These are phyloP conservation scores for Coniochaeta hoffmannii DNA, from an alignment of 2,329 filamentous ascomycete genomes.

Conservation along the genomic window DNA sequence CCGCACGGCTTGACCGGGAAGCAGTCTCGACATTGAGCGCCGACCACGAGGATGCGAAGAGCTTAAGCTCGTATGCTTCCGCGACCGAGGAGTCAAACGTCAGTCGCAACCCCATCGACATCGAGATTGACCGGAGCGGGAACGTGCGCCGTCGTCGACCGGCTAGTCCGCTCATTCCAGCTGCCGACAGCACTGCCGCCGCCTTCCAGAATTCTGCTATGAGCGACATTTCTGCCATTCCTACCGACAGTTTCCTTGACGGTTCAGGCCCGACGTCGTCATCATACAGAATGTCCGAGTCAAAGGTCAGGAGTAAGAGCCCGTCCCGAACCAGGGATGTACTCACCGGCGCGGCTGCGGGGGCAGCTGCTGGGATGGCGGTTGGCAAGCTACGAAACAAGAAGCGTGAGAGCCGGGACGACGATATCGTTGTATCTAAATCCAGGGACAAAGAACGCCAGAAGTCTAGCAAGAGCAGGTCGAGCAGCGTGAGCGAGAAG, in stretches of 20 bases:
- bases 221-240: slow-evolving; percentile 70
- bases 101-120: slow-evolving; percentile 71
- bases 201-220: slow-evolving; percentile 54
- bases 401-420: slow-evolving; percentile 34
- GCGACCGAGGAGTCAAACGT: slow-evolving; percentile 74
- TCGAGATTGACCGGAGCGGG: slow-evolving; percentile 67
- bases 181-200: slow-evolving; percentile 45
- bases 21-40: slow-evolving; percentile 23
- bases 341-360: slow-evolving; percentile 28
- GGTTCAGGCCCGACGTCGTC: slow-evolving; percentile 40
- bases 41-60: slow-evolving; percentile 52
- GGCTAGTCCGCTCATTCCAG: slow-evolving; percentile 61
- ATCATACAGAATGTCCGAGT: slow-evolving; percentile 18
- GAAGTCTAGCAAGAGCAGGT: slow-evolving; percentile 40
- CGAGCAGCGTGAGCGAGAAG: slow-evolving; percentile 41
- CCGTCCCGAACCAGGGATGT: slow-evolving; percentile 31
- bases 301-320: slow-evolving; percentile 32
- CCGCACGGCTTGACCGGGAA: slow-evolving; percentile 52
- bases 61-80: slow-evolving; percentile 68
- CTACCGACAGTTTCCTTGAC: slow-evolving; percentile 54
- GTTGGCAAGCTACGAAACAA: slow-evolving; percentile 37
- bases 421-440: slow-evolving; percentile 16
- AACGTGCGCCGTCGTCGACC: slow-evolving; percentile 46
- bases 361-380: slow-evolving; percentile 28
- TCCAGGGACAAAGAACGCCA: slow-evolving; percentile 39